Evolutionary conservation across 1,284 basidiomycete genomes (phyloP), one percentile per base, ranked within the genome.

Genomic region (Moesziomyces globuligerus): DNA sequence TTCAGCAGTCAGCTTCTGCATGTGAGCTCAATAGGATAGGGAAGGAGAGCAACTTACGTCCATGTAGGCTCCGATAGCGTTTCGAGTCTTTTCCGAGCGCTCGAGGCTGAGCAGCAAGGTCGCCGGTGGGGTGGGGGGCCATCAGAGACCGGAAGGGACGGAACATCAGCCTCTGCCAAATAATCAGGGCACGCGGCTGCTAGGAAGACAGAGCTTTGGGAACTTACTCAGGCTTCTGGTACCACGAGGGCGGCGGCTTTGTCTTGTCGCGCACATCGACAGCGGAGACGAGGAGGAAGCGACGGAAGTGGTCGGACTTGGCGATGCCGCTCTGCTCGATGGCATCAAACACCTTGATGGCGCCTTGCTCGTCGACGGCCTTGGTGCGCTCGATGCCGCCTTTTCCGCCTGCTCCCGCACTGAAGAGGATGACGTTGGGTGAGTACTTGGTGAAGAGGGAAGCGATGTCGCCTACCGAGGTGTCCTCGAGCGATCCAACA

Each of bases 321-420:
- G 83, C 70, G 1, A 85, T 84, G 32, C 85, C 76, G 0, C 87
- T 84, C 2, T 71, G 81, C 75, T 90, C 89, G 58, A 91, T 85
- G 0, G 89, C 90, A 72, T 90, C 89, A 75, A 88, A 91, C 0
- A 89, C 87, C 81, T 90, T 90, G 52, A 90, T 73, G 0, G 90
- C 89, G 3, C 89, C 90, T 48, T 88, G 86, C 74, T 88, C 88
- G 79, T 91, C 90, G 10, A 91, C 90, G 23, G 85, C 85, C 68
- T 86, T 86, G 1, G 88, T 90, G 29, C 90, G 83, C 58, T 89
- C 88, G 10, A 85, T 82, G 0, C 87, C 71, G 7, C 88, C 89
- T 73, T 89, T 89, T 0, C 89, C 89, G 0, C 89, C 90, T 0
- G 90, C 88, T 2, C 90, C 90, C 0, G 89, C 89, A 20, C 86